A percentile compares a stretch with the other conserved stretches of the same genome.
Evolutionary conservation across 495 filamentous ascomycete species (phyloP).

Genomic region (Bryoglossum gracile): DNA sequence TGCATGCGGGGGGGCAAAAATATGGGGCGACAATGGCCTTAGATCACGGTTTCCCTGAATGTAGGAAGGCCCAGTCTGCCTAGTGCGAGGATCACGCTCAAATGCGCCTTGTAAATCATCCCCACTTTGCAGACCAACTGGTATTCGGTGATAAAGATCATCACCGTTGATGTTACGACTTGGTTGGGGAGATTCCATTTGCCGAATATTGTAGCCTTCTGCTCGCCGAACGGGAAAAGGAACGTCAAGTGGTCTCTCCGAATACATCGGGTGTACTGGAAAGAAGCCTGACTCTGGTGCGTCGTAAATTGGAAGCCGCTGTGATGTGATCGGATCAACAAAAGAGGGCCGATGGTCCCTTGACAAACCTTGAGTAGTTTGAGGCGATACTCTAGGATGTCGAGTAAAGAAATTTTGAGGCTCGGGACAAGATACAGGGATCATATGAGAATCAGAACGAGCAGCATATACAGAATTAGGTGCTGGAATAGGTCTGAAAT

Average conservation of each 20-base stretch:
- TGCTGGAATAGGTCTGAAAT: constrained; percentile 19
- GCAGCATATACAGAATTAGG: constrained; percentile 14
- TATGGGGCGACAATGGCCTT: constrained; percentile 7
- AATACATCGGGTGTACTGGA: constrained; percentile 4
- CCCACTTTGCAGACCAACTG: neutral
- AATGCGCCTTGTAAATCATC: neutral
- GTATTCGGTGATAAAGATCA: neutral
- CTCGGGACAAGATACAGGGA: constrained; percentile 16
- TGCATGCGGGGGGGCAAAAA: constrained; percentile 7
- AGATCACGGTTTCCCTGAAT: constrained; percentile 1
- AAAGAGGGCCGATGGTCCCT: constrained; percentile 5
- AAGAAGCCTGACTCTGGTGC: constrained; percentile 12
- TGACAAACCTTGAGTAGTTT: constrained; percentile 21
- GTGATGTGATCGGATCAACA: constrained; percentile 10
- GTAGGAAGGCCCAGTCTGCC: constrained; percentile 9
- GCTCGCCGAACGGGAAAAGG: neutral
- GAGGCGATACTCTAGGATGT: constrained; percentile 5
- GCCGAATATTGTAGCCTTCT: constrained; percentile 4
- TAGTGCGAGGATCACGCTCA: constrained; percentile 9
- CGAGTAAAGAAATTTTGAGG: constrained; percentile 13
- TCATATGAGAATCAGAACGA: constrained; percentile 23
- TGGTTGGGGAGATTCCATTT: constrained; percentile 3
- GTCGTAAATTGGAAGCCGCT: constrained; percentile 22
- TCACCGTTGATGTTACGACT: constrained; percentile 8
- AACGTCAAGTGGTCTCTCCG: constrained; percentile 7